These are phyloP conservation scores for Fusarium sp. DNA, from an alignment of 2,329 filamentous ascomycete species.

Conservation along the genomic window DNA sequence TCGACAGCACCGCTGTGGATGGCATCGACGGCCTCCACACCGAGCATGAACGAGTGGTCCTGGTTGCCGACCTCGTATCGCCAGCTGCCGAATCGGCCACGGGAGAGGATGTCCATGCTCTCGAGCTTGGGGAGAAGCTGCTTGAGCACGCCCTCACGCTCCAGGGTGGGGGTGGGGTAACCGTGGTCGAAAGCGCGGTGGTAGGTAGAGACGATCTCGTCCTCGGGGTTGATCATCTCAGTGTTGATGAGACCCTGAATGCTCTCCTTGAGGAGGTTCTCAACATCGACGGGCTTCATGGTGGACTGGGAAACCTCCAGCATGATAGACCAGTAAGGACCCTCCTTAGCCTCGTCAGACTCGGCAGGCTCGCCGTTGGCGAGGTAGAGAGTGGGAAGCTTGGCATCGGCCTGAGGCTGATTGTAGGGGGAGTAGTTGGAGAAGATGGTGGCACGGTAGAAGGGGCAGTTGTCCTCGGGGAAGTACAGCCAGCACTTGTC, in stretches of 20 bases:
- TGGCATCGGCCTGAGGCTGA: conserved; percentile 84
- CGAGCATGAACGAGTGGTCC: conserved; percentile 98
- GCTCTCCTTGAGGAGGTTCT: conserved; percentile 86
- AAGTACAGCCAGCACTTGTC: conserved; percentile 99
- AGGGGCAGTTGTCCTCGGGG: conserved; percentile 98
- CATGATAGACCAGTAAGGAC: conserved; percentile 99
- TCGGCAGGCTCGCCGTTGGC: conserved; percentile 86
- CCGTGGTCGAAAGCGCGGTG: conserved; percentile 98
- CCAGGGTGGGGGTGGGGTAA: conserved; percentile 93
- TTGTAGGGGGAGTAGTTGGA: conserved; percentile 99
- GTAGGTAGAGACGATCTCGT: conserved; percentile 98
- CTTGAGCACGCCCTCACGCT: conserved; percentile 94
- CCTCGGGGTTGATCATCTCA: conserved; percentile 89
- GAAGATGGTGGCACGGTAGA: conserved; percentile 99
- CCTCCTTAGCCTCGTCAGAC: conserved; percentile 79
- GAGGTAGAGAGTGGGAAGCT: conserved; percentile 87
- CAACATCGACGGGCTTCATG: conserved; percentile 92
- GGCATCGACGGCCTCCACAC: conserved; percentile 92
- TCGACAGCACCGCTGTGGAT: conserved; percentile 91
- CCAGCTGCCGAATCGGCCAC: conserved; percentile 98
- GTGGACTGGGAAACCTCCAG: conserved; percentile 95
- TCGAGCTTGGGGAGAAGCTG: conserved; percentile 93
- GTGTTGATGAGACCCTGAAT: conserved; percentile 99
- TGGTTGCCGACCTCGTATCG: conserved; percentile 97
- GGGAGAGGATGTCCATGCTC: conserved; percentile 91